Evolutionary conservation across 1,139 yeast genomes (phyloP).

Genomic region (Candida gigantensis): DNA sequence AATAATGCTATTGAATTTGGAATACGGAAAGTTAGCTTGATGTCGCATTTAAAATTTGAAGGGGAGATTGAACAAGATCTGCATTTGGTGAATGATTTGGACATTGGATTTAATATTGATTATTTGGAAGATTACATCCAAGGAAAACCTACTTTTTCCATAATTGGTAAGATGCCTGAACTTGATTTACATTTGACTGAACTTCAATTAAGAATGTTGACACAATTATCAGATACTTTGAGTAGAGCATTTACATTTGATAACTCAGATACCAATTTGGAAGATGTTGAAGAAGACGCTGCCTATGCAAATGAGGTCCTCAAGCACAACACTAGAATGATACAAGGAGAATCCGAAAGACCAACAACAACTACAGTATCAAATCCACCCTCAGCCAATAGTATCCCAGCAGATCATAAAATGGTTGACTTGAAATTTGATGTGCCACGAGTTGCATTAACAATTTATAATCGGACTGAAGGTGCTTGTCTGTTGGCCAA

Average conservation of each 20-base stretch:
- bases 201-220: conserved; percentile 63
- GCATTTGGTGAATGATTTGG: conserved; percentile 70
- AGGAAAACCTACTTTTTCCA: conserved; percentile 51
- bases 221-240: conserved; percentile 57
- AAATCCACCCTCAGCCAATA: not conserved
- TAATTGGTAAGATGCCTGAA: conserved; percentile 66
- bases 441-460: conserved; percentile 64
- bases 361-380: not conserved
- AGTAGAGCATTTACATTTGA: conserved; percentile 53
- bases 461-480: conserved; percentile 61
- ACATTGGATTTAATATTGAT: conserved; percentile 62
- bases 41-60: conserved; percentile 45
- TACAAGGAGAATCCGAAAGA: conserved; percentile 7
- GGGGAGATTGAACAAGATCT: conserved; percentile 50
- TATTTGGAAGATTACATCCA: conserved; percentile 45
- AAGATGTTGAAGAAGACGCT: conserved; percentile 70
- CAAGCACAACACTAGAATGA: conserved; percentile 25
- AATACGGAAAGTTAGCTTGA: conserved; percentile 65
- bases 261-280: conserved; percentile 38
- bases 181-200: conserved; percentile 74
- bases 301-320: conserved; percentile 51
- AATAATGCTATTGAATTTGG: conserved; percentile 51
- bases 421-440: conserved; percentile 54
- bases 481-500: conserved; percentile 33
- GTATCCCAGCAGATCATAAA: conserved; percentile 30